These are phyloP conservation scores for Tubosaeta brunneosetosa DNA, from an alignment of 768 basidiomycete genomes.

Conservation along the genomic window DNA sequence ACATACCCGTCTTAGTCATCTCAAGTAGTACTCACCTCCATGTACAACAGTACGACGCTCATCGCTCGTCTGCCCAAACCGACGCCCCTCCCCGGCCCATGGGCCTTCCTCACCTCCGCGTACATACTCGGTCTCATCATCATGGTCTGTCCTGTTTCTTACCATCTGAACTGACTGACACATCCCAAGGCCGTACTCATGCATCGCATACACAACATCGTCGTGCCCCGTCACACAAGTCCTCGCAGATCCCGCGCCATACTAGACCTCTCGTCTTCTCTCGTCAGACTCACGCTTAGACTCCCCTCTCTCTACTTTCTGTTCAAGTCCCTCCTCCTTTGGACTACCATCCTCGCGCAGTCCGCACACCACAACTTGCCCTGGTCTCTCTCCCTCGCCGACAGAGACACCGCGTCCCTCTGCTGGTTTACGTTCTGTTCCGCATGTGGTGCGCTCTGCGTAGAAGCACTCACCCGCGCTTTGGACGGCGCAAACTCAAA, in stretches of 20 bases:
- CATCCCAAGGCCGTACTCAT: constrained; percentile 54
- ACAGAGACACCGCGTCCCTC: constrained; percentile 53
- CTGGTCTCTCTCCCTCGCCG: constrained; percentile 38
- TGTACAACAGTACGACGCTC: not conserved
- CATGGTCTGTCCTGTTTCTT: constrained; percentile 43
- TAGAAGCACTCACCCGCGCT: constrained; percentile 64
- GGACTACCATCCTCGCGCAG: constrained; percentile 58
- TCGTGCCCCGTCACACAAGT: constrained; percentile 42
- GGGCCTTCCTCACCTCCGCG: constrained; percentile 69
- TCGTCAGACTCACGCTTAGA: constrained; percentile 55
- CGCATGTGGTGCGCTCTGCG: constrained; percentile 58
- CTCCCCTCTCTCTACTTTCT: constrained; percentile 62
- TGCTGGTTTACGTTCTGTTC: constrained; percentile 75
- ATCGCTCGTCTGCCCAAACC: too few relatives aligned
- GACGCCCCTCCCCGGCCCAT: constrained; percentile 48
- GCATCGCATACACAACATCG: constrained; percentile 74
- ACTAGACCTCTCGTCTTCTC: constrained; percentile 51
- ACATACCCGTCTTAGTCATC: constrained; percentile 8
- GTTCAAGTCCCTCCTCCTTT: constrained; percentile 51
- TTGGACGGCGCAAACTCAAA: constrained; percentile 58
- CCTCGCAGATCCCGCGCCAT: constrained; percentile 26
- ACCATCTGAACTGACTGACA: constrained; percentile 1
- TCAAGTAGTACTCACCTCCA: not conserved
- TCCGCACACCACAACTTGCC: constrained; percentile 35
- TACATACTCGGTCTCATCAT: constrained; percentile 64